Evolutionary conservation across 2,329 filamentous ascomycete species (phyloP), one percentile per base, ranked within the genome.

Genomic region (Leptographium lundbergii): DNA sequence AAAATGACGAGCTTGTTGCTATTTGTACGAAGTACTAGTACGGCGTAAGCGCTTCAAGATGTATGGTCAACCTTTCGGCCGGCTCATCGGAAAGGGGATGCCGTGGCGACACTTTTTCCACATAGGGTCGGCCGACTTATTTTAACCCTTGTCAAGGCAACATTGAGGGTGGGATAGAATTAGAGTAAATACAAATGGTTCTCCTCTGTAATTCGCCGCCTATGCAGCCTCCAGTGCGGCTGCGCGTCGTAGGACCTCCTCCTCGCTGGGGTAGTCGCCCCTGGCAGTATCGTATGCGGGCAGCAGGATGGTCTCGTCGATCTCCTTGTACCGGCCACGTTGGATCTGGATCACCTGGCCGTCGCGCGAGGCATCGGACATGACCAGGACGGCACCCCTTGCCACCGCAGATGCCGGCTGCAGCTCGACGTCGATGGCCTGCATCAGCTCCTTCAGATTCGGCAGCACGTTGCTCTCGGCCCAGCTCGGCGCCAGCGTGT

Each of bases 401-500:
- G 54, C 54, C 13, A 56, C 54, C 9, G 25, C 54, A 3, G 25
- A 32, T 4, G 54, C 54, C 24, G 54, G 39, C 54, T 56, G 54
- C 6, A 47, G 24, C 39, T 56, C 54, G 36, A 56, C 54, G 54
- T 56, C 13, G 39, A 56, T 27, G 6, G 54, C 54, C 14, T 27
- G 14, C 36, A 56, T 24, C 24, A 47, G 36, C 14, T 45, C 39
- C 24, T 47, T 47, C 24, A 56, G 34, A 14, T 25, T 22, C 11
- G 54, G 54, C 39, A 56, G 54, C 14, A 56, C 54, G n/a, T 48
- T 47, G 54, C 54, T 56, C 24, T 56, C 54, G 22, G 54, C 36
- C 54, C 54, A 56, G 39, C 54, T 56, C 24, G 54, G 54, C 36
- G 54, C 54, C 17, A 56, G 39, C 39, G 39, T 47, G 34, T 56